These are phyloP conservation scores for Sphagnum tenellum DNA, from an alignment of 225 moss, liverwort and hornwort species.

Conservation along the genomic window DNA sequence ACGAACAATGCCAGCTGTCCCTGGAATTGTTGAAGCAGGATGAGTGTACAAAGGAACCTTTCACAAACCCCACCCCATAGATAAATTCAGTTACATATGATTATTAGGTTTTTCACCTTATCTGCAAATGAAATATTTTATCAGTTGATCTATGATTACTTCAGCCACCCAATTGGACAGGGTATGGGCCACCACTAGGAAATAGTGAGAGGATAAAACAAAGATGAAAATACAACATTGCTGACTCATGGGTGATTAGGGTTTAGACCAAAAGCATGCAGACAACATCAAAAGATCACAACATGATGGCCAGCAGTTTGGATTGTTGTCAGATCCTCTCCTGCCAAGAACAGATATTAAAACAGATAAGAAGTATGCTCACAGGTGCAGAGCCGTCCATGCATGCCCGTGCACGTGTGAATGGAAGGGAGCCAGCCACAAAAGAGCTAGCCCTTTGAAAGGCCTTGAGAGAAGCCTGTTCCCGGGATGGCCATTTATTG, in stretches of 20 bases:
- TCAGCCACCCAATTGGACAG: too few species aligned
- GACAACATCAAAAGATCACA: too few species aligned
- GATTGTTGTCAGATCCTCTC: too few species aligned
- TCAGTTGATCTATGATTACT: too few species aligned
- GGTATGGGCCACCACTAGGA: too few species aligned
- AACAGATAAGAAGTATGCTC: slow-evolving; percentile 13
- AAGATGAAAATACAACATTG: too few species aligned
- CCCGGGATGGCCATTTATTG: slow-evolving; percentile 74
- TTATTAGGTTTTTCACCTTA: too few species aligned
- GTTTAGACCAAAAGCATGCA: too few species aligned
- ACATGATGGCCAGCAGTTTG: too few species aligned
- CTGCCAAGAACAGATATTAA: not conserved
- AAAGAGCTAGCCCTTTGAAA: slow-evolving; percentile 82
- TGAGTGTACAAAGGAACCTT: slow-evolving; percentile 72
- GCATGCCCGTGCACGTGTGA: slow-evolving; percentile 78
- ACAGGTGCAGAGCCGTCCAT: slow-evolving; percentile 93
- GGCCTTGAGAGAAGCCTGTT: slow-evolving; percentile 27
- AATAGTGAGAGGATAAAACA: too few species aligned
- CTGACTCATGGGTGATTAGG: too few species aligned
- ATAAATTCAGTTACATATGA: not conserved
- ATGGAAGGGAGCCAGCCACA: slow-evolving; percentile 82
- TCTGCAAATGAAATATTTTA: too few species aligned
- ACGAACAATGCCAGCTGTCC: slow-evolving; percentile 87
- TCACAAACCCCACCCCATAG: not conserved
- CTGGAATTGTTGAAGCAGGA: slow-evolving; percentile 71